Conservation (phyloP, 2,329 filamentous ascomycete species). For the Botrytis galanthina region DNA sequence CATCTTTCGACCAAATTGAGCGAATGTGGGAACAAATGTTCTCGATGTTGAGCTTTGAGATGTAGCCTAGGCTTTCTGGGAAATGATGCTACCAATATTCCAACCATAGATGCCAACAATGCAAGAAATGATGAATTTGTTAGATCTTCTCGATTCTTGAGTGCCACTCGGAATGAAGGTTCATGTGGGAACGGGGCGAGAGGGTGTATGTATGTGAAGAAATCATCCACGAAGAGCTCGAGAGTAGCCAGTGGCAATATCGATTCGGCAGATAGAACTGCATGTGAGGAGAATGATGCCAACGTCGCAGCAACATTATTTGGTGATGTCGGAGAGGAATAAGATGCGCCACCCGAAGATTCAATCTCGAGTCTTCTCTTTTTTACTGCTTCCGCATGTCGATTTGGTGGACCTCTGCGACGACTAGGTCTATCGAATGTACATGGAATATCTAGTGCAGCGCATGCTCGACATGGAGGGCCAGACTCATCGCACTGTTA, state of each 20-base stretch:
- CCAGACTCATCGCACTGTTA: slow-evolving; percentile 61
- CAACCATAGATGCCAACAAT: slow-evolving; percentile 72
- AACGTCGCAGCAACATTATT: slow-evolving; percentile 38
- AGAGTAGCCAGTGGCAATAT: slow-evolving; percentile 70
- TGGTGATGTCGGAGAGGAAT: slow-evolving; percentile 36
- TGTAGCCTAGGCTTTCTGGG: slow-evolving; percentile 69
- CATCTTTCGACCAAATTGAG: slow-evolving; percentile 70
- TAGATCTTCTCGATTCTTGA: slow-evolving; percentile 64
- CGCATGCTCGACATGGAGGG: slow-evolving; percentile 64
- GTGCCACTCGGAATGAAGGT: slow-evolving; percentile 69
- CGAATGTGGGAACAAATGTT: slow-evolving; percentile 65
- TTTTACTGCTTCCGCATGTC: slow-evolving; percentile 66
- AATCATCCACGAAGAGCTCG: slow-evolving; percentile 72
- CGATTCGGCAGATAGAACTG: slow-evolving; percentile 59
- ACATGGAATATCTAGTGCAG: slow-evolving; percentile 63
- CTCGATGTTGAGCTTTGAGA: slow-evolving; percentile 63
- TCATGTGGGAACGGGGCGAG: slow-evolving; percentile 77
- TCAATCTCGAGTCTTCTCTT: slow-evolving; percentile 51
- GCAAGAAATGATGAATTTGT: slow-evolving; percentile 66
- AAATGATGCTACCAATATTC: slow-evolving; percentile 70
- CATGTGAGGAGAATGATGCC: slow-evolving; percentile 37
- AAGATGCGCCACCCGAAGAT: slow-evolving; percentile 24
- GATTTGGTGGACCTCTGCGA: slow-evolving; percentile 63
- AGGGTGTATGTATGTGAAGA: slow-evolving; percentile 79
- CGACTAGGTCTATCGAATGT: slow-evolving; percentile 64